Evolutionary conservation across 192 early-diverging fungal species (phyloP).

Genomic region (Lobulomyces angularis): DNA sequence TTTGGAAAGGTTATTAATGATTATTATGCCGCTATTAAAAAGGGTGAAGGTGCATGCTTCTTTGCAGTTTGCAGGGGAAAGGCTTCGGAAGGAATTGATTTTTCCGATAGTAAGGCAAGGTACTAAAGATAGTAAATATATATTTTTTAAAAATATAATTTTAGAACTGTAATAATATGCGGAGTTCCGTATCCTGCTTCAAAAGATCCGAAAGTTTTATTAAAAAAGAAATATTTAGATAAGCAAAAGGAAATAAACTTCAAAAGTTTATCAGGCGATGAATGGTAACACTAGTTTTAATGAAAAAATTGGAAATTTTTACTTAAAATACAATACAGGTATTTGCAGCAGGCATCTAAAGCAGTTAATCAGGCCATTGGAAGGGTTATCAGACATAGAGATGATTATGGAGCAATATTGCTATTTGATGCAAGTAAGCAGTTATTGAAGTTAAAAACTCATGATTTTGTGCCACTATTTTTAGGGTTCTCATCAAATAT

Average conservation of each 20-base stretch:
- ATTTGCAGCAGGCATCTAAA: slow-evolving; percentile 48
- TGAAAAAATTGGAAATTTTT: too few relatives aligned
- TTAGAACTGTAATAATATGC: not conserved
- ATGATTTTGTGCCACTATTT: slow-evolving; percentile 2
- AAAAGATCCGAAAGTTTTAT: slow-evolving; percentile 39
- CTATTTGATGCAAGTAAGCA: slow-evolving; percentile 25
- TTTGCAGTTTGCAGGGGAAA: slow-evolving; percentile 67
- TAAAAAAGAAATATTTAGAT: slow-evolving; percentile 34
- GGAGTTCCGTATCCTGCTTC: slow-evolving; percentile 9
- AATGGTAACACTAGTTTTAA: slow-evolving; percentile 54
- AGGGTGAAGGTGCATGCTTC: slow-evolving; percentile 33
- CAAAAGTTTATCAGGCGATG: slow-evolving; percentile 23
- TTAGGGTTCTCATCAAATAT: slow-evolving; percentile 33
- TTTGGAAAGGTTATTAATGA: slow-evolving; percentile 27
- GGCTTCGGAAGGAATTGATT: slow-evolving; percentile 62
- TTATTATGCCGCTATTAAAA: slow-evolving; percentile 23
- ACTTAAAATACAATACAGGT: too few relatives aligned
- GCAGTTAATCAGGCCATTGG: slow-evolving; percentile 51
- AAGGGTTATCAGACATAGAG: slow-evolving; percentile 40
- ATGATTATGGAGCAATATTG: slow-evolving; percentile 56
- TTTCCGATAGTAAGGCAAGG: slow-evolving; percentile 51
- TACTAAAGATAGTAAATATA: slow-evolving; percentile 51
- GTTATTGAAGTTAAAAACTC: not conserved
- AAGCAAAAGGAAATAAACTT: slow-evolving; percentile 5
- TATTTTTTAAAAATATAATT: slow-evolving; percentile 17